A percentile compares a stretch with the other conserved stretches of the same genome.
These are phyloP conservation scores for Zygoascus ofunaensis DNA, from an alignment of 805 yeast species.

Conservation along the genomic window DNA sequence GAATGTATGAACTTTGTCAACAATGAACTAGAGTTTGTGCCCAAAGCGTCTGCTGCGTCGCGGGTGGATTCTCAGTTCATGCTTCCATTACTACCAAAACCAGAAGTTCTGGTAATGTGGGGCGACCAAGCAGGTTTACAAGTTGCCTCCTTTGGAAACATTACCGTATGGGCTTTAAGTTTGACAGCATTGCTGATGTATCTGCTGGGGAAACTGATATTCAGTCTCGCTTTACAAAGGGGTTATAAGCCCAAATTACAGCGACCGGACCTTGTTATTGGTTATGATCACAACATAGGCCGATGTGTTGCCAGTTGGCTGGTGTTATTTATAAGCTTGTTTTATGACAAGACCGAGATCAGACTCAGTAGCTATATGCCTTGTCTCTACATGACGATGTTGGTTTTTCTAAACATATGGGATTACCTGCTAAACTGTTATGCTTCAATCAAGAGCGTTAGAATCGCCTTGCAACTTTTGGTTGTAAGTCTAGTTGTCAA, in stretches of 20 bases:
- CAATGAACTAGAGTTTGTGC: neutral
- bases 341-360: constrained; percentile 70
- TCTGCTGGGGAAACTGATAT: neutral
- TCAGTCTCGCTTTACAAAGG: neutral
- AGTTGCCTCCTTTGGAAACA: neutral
- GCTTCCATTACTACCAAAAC: neutral
- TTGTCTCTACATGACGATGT: constrained; percentile 64
- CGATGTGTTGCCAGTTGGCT: constrained; percentile 63
- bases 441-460: neutral
- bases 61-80: neutral
- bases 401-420: constrained; percentile 52
- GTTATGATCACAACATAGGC: constrained; percentile 46
- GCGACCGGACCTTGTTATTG: constrained; percentile 35
- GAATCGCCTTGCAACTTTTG: neutral
- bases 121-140: neutral
- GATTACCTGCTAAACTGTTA: constrained; percentile 33
- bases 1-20: neutral
- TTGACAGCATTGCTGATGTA: neutral
- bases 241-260: neutral
- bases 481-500: neutral
- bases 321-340: constrained; percentile 65
- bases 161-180: neutral
- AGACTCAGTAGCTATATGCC: constrained; percentile 54
- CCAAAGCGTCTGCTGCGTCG: neutral
- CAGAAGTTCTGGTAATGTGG: neutral